These are phyloP conservation scores for Isabelozyma pseudorhagii DNA, from an alignment of 805 yeast genomes.

Conservation along the genomic window DNA sequence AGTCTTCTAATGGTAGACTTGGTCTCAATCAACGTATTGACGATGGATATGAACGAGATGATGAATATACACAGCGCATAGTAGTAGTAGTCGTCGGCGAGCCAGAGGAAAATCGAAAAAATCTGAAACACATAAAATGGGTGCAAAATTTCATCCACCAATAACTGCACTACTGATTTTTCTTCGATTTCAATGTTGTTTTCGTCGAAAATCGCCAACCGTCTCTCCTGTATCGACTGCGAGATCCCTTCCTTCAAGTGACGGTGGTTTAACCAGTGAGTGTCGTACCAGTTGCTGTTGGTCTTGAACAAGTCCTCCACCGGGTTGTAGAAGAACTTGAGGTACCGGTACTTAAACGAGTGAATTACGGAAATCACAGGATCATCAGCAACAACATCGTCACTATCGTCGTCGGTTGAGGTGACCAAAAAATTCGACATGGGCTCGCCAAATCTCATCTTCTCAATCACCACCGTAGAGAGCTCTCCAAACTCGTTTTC, in stretches of 20 bases:
- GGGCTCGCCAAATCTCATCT: constrained; percentile 65
- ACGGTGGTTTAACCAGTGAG: constrained; percentile 64
- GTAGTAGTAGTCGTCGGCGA: constrained; percentile 86
- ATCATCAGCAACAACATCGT: constrained; percentile 40
- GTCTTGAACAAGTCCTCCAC: constrained; percentile 81
- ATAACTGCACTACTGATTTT: constrained; percentile 59
- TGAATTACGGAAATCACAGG: constrained; percentile 70
- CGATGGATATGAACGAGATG: constrained; percentile 77
- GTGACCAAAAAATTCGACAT: constrained; percentile 60
- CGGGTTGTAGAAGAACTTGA: constrained; percentile 81
- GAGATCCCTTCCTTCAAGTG: constrained; percentile 66
- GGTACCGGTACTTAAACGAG: constrained; percentile 76
- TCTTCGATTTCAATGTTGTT: constrained; percentile 76
- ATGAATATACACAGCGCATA: constrained; percentile 90
- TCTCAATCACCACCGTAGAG: constrained; percentile 51
- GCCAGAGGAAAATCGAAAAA: constrained; percentile 88
- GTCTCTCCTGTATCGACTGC: constrained; percentile 62
- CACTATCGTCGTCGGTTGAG: constrained; percentile 22
- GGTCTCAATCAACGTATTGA: constrained; percentile 84
- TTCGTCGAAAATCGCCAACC: constrained; percentile 70
- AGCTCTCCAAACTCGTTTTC: constrained; percentile 94
- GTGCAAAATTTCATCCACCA: constrained; percentile 85
- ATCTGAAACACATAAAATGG: constrained; percentile 96
- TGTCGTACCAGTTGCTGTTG: constrained; percentile 84
- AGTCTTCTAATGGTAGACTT: constrained; percentile 68